These are phyloP conservation scores for Colletotrichum eremochloae DNA, from an alignment of 2,329 filamentous ascomycete genomes.

Conservation along the genomic window DNA sequence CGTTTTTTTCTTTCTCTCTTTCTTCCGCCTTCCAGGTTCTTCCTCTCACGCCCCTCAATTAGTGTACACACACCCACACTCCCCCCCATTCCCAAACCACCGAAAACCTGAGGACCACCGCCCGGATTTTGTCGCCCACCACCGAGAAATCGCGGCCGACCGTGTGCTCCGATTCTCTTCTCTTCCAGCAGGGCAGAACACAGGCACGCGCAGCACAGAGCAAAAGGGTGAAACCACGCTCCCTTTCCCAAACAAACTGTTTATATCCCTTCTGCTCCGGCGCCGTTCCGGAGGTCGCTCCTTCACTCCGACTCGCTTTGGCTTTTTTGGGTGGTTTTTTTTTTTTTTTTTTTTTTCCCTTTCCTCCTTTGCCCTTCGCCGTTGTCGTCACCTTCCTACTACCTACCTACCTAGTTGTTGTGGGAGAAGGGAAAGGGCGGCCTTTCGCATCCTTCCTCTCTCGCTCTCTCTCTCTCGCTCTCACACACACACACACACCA, in stretches of 20 bases:
- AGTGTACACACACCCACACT: neutral
- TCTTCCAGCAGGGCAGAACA: neutral
- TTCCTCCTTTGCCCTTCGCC: neutral
- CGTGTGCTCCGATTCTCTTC: slow-evolving; percentile 34
- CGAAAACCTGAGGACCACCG: slow-evolving; percentile 32
- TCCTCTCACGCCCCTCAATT: neutral
- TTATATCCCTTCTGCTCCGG: slow-evolving; percentile 1
- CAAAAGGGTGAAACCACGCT: neutral
- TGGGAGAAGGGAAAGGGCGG: neutral
- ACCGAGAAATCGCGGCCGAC: slow-evolving; percentile 41
- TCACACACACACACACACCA: neutral
- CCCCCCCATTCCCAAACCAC: slow-evolving; percentile 1
- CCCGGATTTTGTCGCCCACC: slow-evolving; percentile 39
- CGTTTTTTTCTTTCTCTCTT: neutral
- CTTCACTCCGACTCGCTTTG: neutral
- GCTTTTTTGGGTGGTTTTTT: neutral
- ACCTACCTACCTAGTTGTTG: neutral
- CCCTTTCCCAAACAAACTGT: neutral
- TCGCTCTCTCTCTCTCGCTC: neutral
- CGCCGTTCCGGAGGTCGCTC: slow-evolving; percentile 15
- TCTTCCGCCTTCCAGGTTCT: neutral
- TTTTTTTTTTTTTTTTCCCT: no score
- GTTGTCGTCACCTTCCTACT: neutral
- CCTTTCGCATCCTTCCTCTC: neutral
- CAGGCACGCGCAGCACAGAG: neutral